phyloP scores from a whole-genome alignment of 352 stramenopile genomes.

The Phytopythium litorale region DNA sequence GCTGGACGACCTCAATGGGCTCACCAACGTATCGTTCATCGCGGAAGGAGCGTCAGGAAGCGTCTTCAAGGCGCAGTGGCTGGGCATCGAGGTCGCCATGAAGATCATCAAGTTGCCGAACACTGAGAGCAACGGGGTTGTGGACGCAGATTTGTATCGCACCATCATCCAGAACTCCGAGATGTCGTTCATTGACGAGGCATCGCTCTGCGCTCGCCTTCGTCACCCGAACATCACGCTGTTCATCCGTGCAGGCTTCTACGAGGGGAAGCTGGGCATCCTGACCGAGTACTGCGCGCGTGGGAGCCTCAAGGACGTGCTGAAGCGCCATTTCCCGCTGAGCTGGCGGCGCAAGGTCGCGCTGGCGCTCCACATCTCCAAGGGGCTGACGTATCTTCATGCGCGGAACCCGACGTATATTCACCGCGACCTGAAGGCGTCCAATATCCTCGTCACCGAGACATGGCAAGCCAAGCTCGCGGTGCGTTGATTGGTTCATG shows the following conservation, averaged over 20 bases:
- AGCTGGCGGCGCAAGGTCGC: constrained; percentile 58
- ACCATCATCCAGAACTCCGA: constrained; percentile 72
- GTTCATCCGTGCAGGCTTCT: constrained; percentile 63
- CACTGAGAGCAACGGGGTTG: constrained; percentile 22
- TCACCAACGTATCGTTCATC: constrained; percentile 52
- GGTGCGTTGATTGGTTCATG: neutral
- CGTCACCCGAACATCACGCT: constrained; percentile 70
- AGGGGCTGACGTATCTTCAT: constrained; percentile 67
- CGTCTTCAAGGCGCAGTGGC: constrained; percentile 66
- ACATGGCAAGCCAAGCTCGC: constrained; percentile 70
- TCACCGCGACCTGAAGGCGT: constrained; percentile 67
- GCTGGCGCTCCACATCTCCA: constrained; percentile 53
- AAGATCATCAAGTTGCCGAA: constrained; percentile 71
- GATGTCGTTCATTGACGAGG: constrained; percentile 59
- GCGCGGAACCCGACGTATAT: constrained; percentile 73
- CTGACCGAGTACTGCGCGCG: constrained; percentile 64
- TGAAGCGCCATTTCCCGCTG: constrained; percentile 53
- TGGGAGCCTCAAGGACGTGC: constrained; percentile 68
- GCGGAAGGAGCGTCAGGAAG: constrained; percentile 56
- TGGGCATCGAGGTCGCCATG: constrained; percentile 70
- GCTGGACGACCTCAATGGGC: constrained; percentile 53
- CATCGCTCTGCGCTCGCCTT: constrained; percentile 51
- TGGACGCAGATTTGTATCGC: constrained; percentile 53
- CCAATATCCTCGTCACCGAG: constrained; percentile 70
- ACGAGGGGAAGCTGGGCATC: constrained; percentile 62